A percentile compares a stretch with the other conserved stretches of the same genome.
These are phyloP conservation scores for Cubamyces lactineus DNA, from an alignment of 768 basidiomycete genomes.

Conservation along the genomic window DNA sequence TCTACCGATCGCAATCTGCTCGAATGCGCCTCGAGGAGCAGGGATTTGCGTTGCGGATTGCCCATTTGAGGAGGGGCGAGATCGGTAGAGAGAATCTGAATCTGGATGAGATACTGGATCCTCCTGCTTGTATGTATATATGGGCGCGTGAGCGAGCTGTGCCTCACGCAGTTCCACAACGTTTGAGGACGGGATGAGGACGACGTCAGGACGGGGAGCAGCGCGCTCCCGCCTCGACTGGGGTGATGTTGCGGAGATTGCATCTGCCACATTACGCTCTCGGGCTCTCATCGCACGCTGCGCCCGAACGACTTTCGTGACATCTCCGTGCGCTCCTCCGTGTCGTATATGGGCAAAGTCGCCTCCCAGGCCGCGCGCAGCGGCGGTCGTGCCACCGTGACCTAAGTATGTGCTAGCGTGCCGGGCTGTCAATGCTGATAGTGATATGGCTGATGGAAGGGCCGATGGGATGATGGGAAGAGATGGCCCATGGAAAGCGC, in stretches of 20 bases:
- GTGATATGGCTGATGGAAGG: too few species aligned
- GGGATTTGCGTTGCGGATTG: not conserved
- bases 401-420: not conserved
- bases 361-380: too few species aligned
- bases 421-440: not conserved
- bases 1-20: not conserved
- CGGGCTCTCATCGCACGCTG: not conserved
- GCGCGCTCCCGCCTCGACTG: not conserved
- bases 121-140: not conserved
- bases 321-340: too few species aligned
- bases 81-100: constrained; percentile 12
- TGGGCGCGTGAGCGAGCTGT: not conserved
- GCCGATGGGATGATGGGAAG: not conserved
- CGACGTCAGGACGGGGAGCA: too few species aligned
- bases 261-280: constrained; percentile 1
- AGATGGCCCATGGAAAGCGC: constrained; percentile 18
- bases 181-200: too few species aligned
- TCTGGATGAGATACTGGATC: not conserved
- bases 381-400: too few species aligned
- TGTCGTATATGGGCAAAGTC: too few species aligned
- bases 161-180: too few species aligned
- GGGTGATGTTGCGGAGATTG: constrained; percentile 6
- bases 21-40: not conserved
- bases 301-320: too few species aligned
- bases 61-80: not conserved